Base-by-base conservation (phyloP, 2,329 filamentous ascomycete species). In the Colletotrichum salicis region DNA sequence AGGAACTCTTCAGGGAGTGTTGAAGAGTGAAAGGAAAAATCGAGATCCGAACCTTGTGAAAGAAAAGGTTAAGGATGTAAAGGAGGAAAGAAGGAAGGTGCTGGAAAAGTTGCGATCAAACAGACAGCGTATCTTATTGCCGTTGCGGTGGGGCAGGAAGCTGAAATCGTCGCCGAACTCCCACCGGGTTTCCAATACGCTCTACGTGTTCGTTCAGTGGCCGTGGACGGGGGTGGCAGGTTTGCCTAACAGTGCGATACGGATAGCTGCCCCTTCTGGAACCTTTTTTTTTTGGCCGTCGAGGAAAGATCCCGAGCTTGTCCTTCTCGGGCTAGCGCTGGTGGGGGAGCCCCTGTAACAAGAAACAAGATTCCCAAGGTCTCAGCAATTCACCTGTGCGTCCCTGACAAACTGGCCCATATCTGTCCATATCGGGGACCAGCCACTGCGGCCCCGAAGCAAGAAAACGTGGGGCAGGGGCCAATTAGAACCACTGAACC, bases 171-270 rank as follows among this genome's bases (percentile, higher is more conserved):
- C 72, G 61, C 59, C 64, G 35, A 67, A 70, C 70, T 61, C 55
- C 72, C 41, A 66, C 41, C 10, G 67, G 67, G 70, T 67, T 73
- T 74, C 73, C 64, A 70, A 72, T 72, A 74, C 64, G 71, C 71
- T 61, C 64, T 74, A 74, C 73, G 73, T 74, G 73, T 74, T 74
- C 73, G 71, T 74, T 74, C 70, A 74, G 56, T 41, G 64, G 60
- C 69, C 57, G 60, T 29, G 27, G 27, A 29, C 27, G 27, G 27
- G 27, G 27, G 27, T 4, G 27, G 27, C 27, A 29, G 27, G 59
- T 65, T 22, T 69, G 56, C 64, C 64, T 64, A 41, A 41, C 37
- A 41, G 37, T 41, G 37, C 37, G 37, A 15, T 19, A 41, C 37
- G 37, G 37, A 41, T 41, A 41, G 37, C 61, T 71, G 66, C 59